Conservation (phyloP, 1,284 basidiomycete genomes). For the Cystobasidium sp. region DNA sequence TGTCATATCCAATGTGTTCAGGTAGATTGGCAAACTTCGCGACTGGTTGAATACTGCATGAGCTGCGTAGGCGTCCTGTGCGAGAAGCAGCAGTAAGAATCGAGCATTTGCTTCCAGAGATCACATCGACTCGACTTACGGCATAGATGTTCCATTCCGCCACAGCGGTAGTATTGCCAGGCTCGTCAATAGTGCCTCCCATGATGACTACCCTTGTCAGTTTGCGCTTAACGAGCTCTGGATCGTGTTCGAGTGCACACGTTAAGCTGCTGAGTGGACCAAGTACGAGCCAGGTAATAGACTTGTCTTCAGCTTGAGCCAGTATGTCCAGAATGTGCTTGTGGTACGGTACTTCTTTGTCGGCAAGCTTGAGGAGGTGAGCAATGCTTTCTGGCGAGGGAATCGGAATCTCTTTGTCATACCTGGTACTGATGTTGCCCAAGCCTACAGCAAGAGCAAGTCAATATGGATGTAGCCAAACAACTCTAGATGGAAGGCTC, state of each 20-base stretch:
- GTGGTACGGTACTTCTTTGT: constrained; percentile 60
- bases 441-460: constrained; percentile 61
- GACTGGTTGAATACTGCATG: constrained; percentile 27
- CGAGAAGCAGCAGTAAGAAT: constrained; percentile 74
- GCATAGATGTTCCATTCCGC: constrained; percentile 95
- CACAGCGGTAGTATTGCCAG: constrained; percentile 81
- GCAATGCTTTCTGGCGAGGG: constrained; percentile 45
- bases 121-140: constrained; percentile 76
- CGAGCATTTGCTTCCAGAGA: constrained; percentile 77
- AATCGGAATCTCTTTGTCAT: constrained; percentile 71
- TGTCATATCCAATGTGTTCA: constrained; percentile 76
- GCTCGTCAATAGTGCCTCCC: constrained; percentile 92
- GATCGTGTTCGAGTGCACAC: constrained; percentile 66
- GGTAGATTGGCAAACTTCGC: constrained; percentile 59
- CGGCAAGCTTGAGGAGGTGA: constrained; percentile 39
- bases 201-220: constrained; percentile 79
- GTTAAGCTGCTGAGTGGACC: constrained; percentile 90
- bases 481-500: constrained; percentile 46
- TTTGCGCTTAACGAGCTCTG: constrained; percentile 62
- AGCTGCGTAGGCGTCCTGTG: constrained; percentile 58
- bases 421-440: constrained; percentile 69
- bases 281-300: constrained; percentile 79
- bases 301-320: constrained; percentile 64
- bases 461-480: background rate
- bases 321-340: constrained; percentile 76